These are phyloP conservation scores for Venturia pyrina DNA, from an alignment of 2,329 filamentous ascomycete genomes.

Conservation along the genomic window DNA sequence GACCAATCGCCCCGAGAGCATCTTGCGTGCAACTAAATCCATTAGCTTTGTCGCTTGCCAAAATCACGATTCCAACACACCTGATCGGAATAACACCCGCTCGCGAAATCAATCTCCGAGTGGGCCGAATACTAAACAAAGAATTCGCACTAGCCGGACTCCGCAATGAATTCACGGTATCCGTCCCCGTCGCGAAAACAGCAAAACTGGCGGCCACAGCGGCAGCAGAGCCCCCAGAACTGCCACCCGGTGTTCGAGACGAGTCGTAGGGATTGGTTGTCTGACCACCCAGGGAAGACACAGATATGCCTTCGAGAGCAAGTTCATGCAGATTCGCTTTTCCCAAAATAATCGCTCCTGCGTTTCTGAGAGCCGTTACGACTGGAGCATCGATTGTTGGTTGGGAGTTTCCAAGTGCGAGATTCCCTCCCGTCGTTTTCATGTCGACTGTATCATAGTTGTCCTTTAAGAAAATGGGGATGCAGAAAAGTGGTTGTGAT, in stretches of 20 bases:
- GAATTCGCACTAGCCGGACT: conserved; percentile 47
- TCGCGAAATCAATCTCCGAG: conserved; percentile 47
- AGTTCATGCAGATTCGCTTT: conserved; percentile 20
- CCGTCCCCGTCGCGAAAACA: conserved; percentile 49
- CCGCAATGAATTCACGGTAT: conserved; percentile 55
- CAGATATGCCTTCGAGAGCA: conserved; percentile 45
- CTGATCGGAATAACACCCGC: conserved; percentile 56
- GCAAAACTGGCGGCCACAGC: conserved; percentile 49
- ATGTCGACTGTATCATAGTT: conserved; percentile 61
- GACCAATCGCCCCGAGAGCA: conserved; percentile 47
- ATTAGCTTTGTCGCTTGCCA: conserved; percentile 35
- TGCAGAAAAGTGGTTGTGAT: conserved; percentile 61
- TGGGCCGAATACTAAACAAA: conserved; percentile 53
- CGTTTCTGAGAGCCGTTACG: conserved; percentile 49
- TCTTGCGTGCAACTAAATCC: conserved; percentile 32
- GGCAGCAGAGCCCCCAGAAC: conserved; percentile 49
- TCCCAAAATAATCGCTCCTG: conserved; percentile 36
- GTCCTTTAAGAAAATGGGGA: conserved; percentile 68
- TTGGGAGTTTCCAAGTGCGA: conserved; percentile 54
- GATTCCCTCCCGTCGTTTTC: conserved; percentile 64
- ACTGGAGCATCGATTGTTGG: conserved; percentile 58
- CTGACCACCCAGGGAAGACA: conserved; percentile 54
- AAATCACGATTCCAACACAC: conserved; percentile 25
- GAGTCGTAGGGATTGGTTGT: conserved; percentile 57
- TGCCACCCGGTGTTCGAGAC: conserved; percentile 50